A percentile compares a stretch with the other conserved stretches of the same genome.
Evolutionary conservation across 2,329 filamentous ascomycete genomes (phyloP).

Genomic region (Tolypocladium tropicale): DNA sequence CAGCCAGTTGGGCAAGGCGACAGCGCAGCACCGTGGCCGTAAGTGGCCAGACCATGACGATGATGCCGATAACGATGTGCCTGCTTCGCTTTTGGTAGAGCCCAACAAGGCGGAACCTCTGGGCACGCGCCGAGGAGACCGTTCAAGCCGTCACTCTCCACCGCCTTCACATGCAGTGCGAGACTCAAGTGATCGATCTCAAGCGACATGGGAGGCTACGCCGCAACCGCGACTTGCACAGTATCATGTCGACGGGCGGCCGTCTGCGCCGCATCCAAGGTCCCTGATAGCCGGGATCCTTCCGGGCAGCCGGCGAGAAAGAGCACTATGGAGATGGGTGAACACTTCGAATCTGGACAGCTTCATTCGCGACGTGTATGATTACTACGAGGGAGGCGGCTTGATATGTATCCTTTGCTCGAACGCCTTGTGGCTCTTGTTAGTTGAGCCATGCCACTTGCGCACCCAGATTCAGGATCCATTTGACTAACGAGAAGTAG

Average conservation of each 20-base stretch:
- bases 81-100: constrained; percentile 53
- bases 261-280: constrained; percentile 13
- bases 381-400: constrained; percentile 75
- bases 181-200: constrained; percentile 15
- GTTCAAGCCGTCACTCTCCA: not conserved
- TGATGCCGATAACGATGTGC: constrained; percentile 50
- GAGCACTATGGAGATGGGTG: constrained; percentile 85
- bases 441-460: constrained; percentile 22
- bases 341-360: constrained; percentile 84
- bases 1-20: constrained; percentile 13
- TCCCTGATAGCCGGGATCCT: constrained; percentile 17
- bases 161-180: not conserved
- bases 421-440: constrained; percentile 63
- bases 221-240: constrained; percentile 40
- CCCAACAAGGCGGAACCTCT: constrained; percentile 13
- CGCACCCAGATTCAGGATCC: not conserved
- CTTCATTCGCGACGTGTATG: constrained; percentile 76
- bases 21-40: not conserved
- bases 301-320: constrained; percentile 43
- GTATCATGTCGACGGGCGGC: constrained; percentile 18
- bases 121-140: not conserved
- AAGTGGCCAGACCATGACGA: constrained; percentile 31
- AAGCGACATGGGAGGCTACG: constrained; percentile 44
- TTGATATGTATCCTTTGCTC: constrained; percentile 76
- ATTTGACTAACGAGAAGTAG: constrained; percentile 25